A percentile compares a stretch with the other conserved stretches of the same genome.
Conservation (phyloP, 106 monocot genomes). For the Narthecium ossifragum region DNA sequence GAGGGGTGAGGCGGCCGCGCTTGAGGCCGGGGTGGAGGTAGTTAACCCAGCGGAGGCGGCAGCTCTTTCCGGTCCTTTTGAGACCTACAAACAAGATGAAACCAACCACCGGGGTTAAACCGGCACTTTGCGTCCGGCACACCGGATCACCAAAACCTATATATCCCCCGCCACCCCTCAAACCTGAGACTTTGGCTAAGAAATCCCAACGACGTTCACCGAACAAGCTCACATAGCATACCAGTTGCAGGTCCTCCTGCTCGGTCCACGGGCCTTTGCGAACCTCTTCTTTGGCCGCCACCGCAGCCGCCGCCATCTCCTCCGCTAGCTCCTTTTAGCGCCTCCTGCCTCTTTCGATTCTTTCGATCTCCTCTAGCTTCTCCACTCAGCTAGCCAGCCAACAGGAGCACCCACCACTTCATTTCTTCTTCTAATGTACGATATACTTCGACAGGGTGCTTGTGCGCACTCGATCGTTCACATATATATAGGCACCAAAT, state of each 20-base stretch:
- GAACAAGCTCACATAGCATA: slow-evolving; percentile 51
- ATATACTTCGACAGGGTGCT: too few species aligned
- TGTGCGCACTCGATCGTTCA: too few species aligned
- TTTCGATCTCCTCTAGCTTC: background rate
- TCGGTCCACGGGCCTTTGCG: slow-evolving; percentile 75
- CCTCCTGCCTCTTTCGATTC: too few species aligned
- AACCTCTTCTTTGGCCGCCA: slow-evolving; percentile 14
- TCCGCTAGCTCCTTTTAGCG: background rate
- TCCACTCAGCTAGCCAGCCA: too few species aligned
- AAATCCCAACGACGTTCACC: slow-evolving; percentile 78
- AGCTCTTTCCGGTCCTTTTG: slow-evolving; percentile 77
- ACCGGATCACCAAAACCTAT: background rate
- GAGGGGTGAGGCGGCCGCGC: slow-evolving; percentile 53
- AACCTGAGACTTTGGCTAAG: slow-evolving; percentile 75
- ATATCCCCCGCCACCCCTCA: slow-evolving; percentile 43
- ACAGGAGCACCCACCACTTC: too few species aligned
- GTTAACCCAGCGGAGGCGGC: slow-evolving; percentile 74
- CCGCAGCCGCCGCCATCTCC: background rate
- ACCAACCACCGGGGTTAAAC: background rate
- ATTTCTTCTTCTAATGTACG: too few species aligned
- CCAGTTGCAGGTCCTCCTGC: slow-evolving; percentile 58
- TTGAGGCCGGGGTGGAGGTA: slow-evolving; percentile 79
- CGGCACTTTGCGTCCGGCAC: background rate
- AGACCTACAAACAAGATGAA: slow-evolving; percentile 39
- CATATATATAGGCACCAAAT: too few species aligned